Percentiles rank a stretch among this genome's conserved stretches.
Conservation (phyloP, 805 yeast species). For the Schizosaccharomyces lindneri region DNA sequence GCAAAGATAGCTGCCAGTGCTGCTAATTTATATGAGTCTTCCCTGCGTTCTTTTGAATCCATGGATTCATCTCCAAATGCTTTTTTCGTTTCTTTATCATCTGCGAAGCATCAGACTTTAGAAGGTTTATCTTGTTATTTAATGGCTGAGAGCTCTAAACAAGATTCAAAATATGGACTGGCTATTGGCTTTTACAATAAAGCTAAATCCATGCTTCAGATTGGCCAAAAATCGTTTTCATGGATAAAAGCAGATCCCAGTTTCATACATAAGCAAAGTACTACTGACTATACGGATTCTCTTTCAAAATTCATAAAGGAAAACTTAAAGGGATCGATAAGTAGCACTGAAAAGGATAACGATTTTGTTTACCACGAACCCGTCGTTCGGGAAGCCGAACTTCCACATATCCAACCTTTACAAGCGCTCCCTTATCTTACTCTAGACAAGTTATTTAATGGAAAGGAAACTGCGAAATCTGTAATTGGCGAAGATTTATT, state of each 20-base stretch:
- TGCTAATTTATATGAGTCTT: not conserved
- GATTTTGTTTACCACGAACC: not conserved
- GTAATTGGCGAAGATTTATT: not conserved
- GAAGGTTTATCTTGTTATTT: not conserved
- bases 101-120: not conserved
- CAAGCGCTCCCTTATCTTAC: not conserved
- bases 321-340: not conserved
- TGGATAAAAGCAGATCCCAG: not conserved
- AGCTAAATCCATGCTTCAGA: not conserved
- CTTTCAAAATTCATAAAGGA: not conserved
- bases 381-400: not conserved
- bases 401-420: not conserved
- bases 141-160: not conserved
- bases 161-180: not conserved
- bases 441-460: not conserved
- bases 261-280: not conserved
- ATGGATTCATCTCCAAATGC: not conserved
- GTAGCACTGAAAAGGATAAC: not conserved
- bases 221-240: not conserved
- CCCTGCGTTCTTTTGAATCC: not conserved
- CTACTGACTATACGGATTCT: not conserved
- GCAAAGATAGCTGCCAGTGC: not conserved
- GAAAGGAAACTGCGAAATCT: not conserved
- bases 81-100: not conserved
- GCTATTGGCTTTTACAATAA: not conserved